These are phyloP conservation scores for Dillenia suffruticosa DNA, from an alignment of 164 flowering plant genomes.

Conservation along the genomic window DNA sequence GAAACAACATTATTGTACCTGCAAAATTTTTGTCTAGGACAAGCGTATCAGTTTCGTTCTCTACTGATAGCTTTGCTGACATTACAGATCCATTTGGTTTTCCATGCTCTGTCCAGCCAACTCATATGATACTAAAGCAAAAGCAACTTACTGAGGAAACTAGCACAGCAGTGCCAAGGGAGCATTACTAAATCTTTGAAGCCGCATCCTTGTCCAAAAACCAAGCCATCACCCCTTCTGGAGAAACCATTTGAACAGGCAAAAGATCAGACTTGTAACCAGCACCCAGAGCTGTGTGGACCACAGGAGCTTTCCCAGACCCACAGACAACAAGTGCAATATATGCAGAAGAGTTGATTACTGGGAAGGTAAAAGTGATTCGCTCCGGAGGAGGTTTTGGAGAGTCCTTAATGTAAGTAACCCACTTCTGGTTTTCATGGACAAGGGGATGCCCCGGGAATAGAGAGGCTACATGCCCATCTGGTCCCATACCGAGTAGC, in stretches of 20 bases:
- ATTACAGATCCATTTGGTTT: too few species aligned
- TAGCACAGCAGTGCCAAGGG: too few species aligned
- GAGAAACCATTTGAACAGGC: slow-evolving; percentile 27
- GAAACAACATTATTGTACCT: too few species aligned
- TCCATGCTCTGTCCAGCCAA: too few species aligned
- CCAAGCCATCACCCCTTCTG: slow-evolving; percentile 29
- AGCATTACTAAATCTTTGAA: slow-evolving; percentile 18
- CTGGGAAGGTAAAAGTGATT: slow-evolving; percentile 74
- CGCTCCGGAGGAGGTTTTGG: slow-evolving; percentile 84
- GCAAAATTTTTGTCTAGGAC: too few species aligned
- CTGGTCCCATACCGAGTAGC: slow-evolving; percentile 88
- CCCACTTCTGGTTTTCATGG: slow-evolving; percentile 65
- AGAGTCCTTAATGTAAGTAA: slow-evolving; percentile 64
- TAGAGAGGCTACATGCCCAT: slow-evolving; percentile 79
- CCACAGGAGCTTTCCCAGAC: slow-evolving; percentile 13
- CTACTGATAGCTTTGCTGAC: too few species aligned
- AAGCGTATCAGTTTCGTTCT: too few species aligned
- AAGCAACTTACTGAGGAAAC: too few species aligned
- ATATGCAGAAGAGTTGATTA: slow-evolving; percentile 55
- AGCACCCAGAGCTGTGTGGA: slow-evolving; percentile 12
- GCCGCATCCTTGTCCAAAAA: slow-evolving; percentile 42
- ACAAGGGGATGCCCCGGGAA: slow-evolving; percentile 76
- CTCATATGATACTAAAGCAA: too few species aligned
- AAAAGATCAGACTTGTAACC: slow-evolving; percentile 7
- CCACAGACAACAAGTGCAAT: slow-evolving; percentile 24